Evolutionary conservation across 2,329 filamentous ascomycete genomes (phyloP).

Genomic region (Beauveria asiatica): DNA sequence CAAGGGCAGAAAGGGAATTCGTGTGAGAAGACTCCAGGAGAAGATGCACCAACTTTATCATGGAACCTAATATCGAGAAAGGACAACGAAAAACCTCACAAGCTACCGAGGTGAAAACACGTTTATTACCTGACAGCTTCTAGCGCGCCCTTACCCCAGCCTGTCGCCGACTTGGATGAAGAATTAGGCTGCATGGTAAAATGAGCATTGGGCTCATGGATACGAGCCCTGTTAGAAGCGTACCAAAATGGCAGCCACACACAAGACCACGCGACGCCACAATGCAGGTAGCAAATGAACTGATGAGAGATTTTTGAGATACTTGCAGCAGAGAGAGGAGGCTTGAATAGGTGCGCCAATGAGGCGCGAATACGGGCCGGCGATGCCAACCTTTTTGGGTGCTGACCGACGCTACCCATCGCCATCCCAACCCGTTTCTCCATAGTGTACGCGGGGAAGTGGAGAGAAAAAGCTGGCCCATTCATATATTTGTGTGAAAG

Average conservation of each 20-base stretch:
- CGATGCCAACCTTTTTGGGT: background rate
- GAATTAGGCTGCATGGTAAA: background rate
- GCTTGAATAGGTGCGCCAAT: background rate
- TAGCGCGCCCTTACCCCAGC: background rate
- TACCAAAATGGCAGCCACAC: background rate
- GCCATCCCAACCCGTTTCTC: background rate
- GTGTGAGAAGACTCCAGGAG: too few relatives aligned
- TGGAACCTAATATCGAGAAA: background rate
- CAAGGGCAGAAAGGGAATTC: background rate
- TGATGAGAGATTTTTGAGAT: background rate
- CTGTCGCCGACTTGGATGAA: background rate
- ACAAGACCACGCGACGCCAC: background rate
- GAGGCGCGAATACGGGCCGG: background rate
- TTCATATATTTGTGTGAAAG: too few relatives aligned
- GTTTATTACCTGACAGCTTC: background rate
- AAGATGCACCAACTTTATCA: too few relatives aligned
- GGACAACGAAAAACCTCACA: background rate
- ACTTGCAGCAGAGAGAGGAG: background rate
- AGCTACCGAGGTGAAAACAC: constrained; percentile 1
- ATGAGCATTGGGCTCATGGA: background rate
- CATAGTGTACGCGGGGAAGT: too few relatives aligned
- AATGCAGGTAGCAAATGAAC: background rate
- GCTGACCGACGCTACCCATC: background rate
- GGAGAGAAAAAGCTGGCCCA: too few relatives aligned
- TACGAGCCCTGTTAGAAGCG: background rate